phyloP scores from a whole-genome alignment of 1,139 yeast genomes.

The Sugiyamaella japonica region DNA sequence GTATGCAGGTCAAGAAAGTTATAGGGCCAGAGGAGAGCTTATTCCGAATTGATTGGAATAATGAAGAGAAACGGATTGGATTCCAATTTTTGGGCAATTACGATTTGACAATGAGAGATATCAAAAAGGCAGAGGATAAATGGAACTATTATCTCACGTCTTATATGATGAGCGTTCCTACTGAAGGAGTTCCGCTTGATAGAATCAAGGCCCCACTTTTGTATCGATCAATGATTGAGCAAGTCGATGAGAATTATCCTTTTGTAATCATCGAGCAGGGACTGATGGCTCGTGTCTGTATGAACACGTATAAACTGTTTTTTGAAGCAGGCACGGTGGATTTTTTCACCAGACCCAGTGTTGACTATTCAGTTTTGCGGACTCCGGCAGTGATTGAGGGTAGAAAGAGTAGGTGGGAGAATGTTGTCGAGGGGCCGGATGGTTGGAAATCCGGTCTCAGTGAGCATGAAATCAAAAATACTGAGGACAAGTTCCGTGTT shows the following conservation, averaged over 20 bases:
- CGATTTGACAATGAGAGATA: slow-evolving; percentile 81
- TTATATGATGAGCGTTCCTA: slow-evolving; percentile 91
- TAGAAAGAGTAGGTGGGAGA: slow-evolving; percentile 29
- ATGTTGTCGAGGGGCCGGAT: slow-evolving; percentile 36
- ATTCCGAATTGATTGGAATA: slow-evolving; percentile 81
- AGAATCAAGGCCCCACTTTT: slow-evolving; percentile 38
- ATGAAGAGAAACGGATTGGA: slow-evolving; percentile 52
- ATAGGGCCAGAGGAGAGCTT: slow-evolving; percentile 86
- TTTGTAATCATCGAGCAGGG: slow-evolving; percentile 57
- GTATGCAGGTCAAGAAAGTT: slow-evolving; percentile 80
- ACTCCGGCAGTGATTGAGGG: slow-evolving; percentile 26
- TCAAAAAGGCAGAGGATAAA: slow-evolving; percentile 69
- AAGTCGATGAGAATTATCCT: slow-evolving; percentile 58
- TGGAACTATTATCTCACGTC: slow-evolving; percentile 95
- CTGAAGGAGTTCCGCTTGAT: slow-evolving; percentile 86
- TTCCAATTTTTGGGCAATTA: slow-evolving; percentile 84
- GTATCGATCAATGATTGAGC: slow-evolving; percentile 44
- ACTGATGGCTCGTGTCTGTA: slow-evolving; percentile 77
- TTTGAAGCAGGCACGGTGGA: slow-evolving; percentile 84
- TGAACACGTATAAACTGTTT: slow-evolving; percentile 74
- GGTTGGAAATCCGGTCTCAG: slow-evolving; percentile 41
- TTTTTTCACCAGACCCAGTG: slow-evolving; percentile 54
- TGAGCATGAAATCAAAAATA: slow-evolving; percentile 27
- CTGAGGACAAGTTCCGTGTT: slow-evolving; percentile 36
- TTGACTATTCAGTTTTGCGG: slow-evolving; percentile 14